phyloP scores from a whole-genome alignment of 805 yeast genomes.

The Wickerhamiella brachini region DNA sequence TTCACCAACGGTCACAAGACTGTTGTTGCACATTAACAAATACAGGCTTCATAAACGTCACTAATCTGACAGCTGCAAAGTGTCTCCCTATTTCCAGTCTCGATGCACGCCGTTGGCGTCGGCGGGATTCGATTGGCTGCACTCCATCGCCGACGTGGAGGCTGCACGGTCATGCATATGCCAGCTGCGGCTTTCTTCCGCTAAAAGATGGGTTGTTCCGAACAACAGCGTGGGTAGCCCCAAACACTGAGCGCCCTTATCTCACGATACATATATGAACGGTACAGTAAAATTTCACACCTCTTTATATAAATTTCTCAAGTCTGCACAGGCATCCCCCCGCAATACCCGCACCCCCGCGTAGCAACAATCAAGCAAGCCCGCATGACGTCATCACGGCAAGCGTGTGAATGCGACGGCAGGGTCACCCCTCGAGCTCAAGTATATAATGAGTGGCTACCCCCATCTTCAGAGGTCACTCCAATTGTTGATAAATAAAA shows the following conservation, averaged over 20 bases:
- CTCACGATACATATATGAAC: too few species aligned
- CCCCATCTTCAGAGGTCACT: neutral
- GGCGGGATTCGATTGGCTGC: neutral
- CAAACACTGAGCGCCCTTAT: too few species aligned
- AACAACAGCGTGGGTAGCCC: neutral
- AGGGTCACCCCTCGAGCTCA: neutral
- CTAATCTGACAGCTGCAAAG: neutral
- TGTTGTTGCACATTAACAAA: too few species aligned
- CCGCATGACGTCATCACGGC: neutral
- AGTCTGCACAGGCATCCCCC: neutral
- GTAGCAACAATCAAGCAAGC: neutral
- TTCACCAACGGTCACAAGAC: neutral
- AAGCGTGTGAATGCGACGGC: neutral
- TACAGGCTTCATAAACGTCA: neutral
- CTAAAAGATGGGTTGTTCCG: neutral
- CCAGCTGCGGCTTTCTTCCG: neutral
- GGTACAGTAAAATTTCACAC: too few species aligned
- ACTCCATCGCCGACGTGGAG: neutral
- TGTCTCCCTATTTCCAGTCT: neutral
- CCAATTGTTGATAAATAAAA: neutral
- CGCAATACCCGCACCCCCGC: neutral
- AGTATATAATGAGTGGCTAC: neutral
- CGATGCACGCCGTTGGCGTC: neutral
- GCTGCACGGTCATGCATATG: neutral
- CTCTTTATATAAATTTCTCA: too few species aligned